These are phyloP conservation scores for Cyberlindnera americana DNA, from an alignment of 805 yeast species.

Conservation along the genomic window DNA sequence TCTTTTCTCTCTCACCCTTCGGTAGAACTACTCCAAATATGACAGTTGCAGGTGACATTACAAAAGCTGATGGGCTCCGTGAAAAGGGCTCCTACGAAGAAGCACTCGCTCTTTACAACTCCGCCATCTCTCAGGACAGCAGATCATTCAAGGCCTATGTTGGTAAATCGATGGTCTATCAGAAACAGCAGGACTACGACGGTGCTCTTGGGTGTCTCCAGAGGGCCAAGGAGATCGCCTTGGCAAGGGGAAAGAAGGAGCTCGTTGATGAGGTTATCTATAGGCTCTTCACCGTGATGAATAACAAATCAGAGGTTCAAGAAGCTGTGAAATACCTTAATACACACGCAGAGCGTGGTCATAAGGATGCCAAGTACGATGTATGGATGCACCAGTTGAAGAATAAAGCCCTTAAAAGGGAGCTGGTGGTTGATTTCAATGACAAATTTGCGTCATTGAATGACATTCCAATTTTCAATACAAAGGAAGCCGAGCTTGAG, in stretches of 20 bases:
- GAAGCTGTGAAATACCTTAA: conserved; percentile 39
- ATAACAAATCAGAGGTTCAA: conserved; percentile 35
- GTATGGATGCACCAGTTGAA: conserved; percentile 23
- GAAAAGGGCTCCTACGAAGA: conserved; percentile 38
- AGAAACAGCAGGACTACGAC: conserved; percentile 39
- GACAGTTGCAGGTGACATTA: conserved; percentile 8
- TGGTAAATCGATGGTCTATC: conserved; percentile 43
- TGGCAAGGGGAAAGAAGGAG: conserved; percentile 37
- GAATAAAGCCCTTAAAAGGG: conserved; percentile 19
- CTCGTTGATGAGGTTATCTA: conserved; percentile 44
- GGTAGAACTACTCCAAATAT: too few relatives aligned
- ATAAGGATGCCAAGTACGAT: conserved; percentile 26
- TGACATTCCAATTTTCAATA: conserved; percentile 11
- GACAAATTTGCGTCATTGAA: conserved; percentile 7
- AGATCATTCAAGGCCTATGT: conserved; percentile 42
- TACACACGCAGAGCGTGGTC: conserved; percentile 37
- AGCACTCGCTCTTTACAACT: conserved; percentile 38
- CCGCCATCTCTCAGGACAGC: conserved; percentile 40
- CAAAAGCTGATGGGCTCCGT: conserved; percentile 28
- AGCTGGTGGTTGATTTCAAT: conserved; percentile 7
- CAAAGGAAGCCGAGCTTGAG: background rate
- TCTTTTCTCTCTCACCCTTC: too few relatives aligned
- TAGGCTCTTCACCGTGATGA: conserved; percentile 39
- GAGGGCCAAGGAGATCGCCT: conserved; percentile 43
- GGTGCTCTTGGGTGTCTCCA: conserved; percentile 41